Percentiles rank a stretch among this genome's conserved stretches.
These are phyloP conservation scores for Diplogelasinospora grovesii DNA, from an alignment of 495 filamentous ascomycete species.

Conservation along the genomic window DNA sequence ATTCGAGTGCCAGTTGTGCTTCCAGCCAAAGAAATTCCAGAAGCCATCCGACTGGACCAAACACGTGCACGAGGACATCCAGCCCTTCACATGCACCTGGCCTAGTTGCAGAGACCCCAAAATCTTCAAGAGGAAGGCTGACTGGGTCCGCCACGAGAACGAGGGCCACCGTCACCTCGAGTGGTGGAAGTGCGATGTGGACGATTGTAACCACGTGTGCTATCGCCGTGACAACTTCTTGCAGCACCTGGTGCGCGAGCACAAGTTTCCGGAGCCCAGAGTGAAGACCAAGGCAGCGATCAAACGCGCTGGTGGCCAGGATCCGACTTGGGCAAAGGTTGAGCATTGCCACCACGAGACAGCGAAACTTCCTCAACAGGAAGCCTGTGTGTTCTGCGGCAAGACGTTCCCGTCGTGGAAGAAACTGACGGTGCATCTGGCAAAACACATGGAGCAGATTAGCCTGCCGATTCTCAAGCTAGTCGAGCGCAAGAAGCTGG, in stretches of 20 bases:
- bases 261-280: conserved; percentile 79
- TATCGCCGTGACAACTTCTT: conserved; percentile 94
- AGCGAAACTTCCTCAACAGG: conserved; percentile 56
- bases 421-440: conserved; percentile 87
- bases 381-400: conserved; percentile 87
- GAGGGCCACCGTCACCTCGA: conserved; percentile 88
- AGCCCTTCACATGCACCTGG: conserved; percentile 94
- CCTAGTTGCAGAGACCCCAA: conserved; percentile 78
- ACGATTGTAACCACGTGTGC: conserved; percentile 78
- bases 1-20: conserved; percentile 91
- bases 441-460: conserved; percentile 95
- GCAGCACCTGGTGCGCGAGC: conserved; percentile 89
- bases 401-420: conserved; percentile 82
- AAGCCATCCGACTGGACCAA: conserved; percentile 99
- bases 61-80: conserved; percentile 91
- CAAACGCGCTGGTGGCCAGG: conserved; percentile 47
- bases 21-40: conserved; percentile 79
- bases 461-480: conserved; percentile 78
- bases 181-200: conserved; percentile 81
- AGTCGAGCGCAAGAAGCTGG: conserved; percentile 52
- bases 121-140: conserved; percentile 94
- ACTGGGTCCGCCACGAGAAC: conserved; percentile 95
- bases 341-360: conserved; percentile 74
- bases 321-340: conserved; percentile 68
- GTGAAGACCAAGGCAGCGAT: conserved; percentile 53